Evolutionary conservation across 2,329 filamentous ascomycete genomes (phyloP).

Genomic region (Apiospora marii): DNA sequence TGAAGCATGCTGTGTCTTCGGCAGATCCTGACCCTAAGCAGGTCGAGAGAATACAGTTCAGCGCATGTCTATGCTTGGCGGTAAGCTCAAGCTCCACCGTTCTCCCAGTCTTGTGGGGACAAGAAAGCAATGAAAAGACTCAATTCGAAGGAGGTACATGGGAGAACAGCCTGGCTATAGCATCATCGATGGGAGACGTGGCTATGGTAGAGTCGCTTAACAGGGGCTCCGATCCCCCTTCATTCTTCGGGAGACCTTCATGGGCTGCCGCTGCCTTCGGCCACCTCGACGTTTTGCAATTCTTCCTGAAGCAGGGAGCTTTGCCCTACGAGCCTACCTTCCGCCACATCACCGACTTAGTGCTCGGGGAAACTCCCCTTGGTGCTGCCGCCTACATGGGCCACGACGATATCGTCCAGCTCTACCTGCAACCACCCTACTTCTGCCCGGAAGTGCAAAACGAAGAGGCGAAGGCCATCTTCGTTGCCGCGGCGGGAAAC

Average conservation of each 20-base stretch:
- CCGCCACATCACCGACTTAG: not conserved
- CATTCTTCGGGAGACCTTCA: constrained; percentile 15
- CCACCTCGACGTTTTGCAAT: not conserved
- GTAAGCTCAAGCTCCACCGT: not conserved
- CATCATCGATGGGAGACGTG: constrained; percentile 10
- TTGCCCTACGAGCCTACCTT: constrained; percentile 3
- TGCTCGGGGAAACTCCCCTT: not conserved
- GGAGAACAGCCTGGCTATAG: constrained; percentile 16
- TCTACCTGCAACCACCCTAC: not conserved
- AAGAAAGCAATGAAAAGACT: not conserved
- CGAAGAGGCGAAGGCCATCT: not conserved
- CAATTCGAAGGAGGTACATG: not conserved
- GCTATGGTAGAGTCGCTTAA: not conserved
- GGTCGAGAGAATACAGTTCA: not conserved
- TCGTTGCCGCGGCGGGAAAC: not conserved
- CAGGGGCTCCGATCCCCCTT: not conserved
- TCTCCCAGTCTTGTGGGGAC: constrained; percentile 1
- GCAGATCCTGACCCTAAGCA: not conserved
- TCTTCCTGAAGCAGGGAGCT: not conserved
- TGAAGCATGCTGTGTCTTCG: not conserved
- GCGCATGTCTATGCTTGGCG: constrained; percentile 1
- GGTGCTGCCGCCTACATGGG: constrained; percentile 12
- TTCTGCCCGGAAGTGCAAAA: not conserved
- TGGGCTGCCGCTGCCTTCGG: constrained; percentile 13
- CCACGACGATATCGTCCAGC: not conserved